phyloP scores from a whole-genome alignment of 1,139 yeast genomes.

The Starmera stellimalicola region DNA sequence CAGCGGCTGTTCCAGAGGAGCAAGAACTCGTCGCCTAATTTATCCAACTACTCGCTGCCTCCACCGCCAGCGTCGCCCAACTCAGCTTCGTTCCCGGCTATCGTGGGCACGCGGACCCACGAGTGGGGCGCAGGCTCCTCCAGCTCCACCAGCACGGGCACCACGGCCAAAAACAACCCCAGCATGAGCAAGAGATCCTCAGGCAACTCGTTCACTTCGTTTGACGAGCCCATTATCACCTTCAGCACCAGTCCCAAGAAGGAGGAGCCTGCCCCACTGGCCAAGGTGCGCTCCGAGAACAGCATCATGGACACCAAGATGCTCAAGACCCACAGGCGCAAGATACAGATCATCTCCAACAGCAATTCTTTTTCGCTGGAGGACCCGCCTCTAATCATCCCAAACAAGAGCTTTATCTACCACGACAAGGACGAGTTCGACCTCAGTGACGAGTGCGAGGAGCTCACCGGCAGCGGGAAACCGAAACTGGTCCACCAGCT shows the following conservation, averaged over 20 bases:
- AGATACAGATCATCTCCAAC: slow-evolving; percentile 15
- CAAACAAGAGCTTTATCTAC: not conserved
- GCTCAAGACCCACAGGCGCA: slow-evolving; percentile 13
- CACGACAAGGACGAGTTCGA: not conserved
- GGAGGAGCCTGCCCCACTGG: no score
- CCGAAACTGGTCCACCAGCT: not conserved
- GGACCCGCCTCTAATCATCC: not conserved
- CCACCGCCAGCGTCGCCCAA: slow-evolving; percentile 13
- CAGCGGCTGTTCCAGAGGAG: slow-evolving; percentile 16
- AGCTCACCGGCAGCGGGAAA: not conserved
- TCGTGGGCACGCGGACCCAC: slow-evolving; percentile 30
- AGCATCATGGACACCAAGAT: slow-evolving; percentile 4
- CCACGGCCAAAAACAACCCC: slow-evolving; percentile 1
- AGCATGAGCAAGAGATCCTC: slow-evolving; percentile 7
- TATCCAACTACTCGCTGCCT: slow-evolving; percentile 13
- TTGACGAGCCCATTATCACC: slow-evolving; percentile 1
- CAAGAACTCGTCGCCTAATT: slow-evolving; percentile 12
- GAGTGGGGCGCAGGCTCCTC: slow-evolving; percentile 35
- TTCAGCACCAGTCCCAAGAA: no score
- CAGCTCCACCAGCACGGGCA: slow-evolving; percentile 6
- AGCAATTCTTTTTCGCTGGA: slow-evolving; percentile 5
- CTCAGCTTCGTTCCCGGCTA: slow-evolving; percentile 21
- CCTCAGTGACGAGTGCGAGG: not conserved
- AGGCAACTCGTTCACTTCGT: slow-evolving; percentile 2
- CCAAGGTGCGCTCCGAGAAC: no score